phyloP scores from a whole-genome alignment of 192 early-diverging fungal genomes.

The Chytriomyces hyalinus region DNA sequence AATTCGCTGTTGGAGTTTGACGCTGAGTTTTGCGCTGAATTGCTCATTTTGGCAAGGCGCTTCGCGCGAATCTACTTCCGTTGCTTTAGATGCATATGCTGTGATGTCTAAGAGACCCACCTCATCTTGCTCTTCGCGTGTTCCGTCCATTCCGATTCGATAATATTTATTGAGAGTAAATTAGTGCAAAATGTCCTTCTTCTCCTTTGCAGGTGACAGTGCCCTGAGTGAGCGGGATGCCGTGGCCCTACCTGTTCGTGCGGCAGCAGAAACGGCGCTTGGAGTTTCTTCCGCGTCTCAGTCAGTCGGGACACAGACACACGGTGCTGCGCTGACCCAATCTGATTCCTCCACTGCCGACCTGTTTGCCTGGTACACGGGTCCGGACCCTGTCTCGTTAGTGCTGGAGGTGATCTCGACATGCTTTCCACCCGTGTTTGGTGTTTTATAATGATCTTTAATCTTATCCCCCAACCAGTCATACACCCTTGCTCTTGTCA shows the following conservation, averaged over 20 bases:
- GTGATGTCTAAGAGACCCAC: neutral
- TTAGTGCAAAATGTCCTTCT: neutral
- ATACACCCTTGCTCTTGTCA: slow-evolving; percentile 49
- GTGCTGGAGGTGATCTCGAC: slow-evolving; percentile 12
- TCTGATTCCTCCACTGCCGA: neutral
- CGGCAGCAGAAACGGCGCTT: neutral
- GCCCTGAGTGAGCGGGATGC: neutral
- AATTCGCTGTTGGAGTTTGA: too few species aligned
- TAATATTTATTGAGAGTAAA: too few species aligned
- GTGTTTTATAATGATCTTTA: too few species aligned
- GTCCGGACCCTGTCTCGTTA: slow-evolving; percentile 19
- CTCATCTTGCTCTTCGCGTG: neutral
- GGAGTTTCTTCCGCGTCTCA: neutral
- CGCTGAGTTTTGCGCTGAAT: neutral
- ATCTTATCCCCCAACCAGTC: slow-evolving; percentile 31
- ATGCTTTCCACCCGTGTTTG: neutral
- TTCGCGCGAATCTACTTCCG: slow-evolving; percentile 35
- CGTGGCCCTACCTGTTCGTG: neutral
- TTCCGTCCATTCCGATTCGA: too few species aligned
- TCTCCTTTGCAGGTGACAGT: neutral
- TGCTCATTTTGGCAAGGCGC: slow-evolving; percentile 31
- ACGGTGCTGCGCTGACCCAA: neutral
- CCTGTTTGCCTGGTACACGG: neutral
- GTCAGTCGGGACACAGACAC: neutral
- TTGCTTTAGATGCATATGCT: neutral